Conservation (phyloP, 306 rosid genomes). For the Sechiopsis laciniata region DNA sequence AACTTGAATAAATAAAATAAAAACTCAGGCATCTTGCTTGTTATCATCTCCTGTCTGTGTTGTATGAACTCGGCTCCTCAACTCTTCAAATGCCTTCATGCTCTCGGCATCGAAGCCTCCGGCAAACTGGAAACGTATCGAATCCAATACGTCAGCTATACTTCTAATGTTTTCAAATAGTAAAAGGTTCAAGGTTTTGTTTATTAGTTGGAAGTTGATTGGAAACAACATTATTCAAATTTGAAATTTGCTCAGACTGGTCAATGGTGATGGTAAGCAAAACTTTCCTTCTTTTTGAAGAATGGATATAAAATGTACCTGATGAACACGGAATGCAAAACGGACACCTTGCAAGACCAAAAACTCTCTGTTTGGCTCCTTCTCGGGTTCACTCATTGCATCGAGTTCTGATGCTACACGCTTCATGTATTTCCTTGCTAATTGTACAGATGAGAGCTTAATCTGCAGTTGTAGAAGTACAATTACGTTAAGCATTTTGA, state of each 20-base stretch:
- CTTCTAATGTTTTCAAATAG: background rate
- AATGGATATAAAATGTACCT: conserved; percentile 38
- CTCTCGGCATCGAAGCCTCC: conserved; percentile 92
- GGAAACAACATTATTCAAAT: background rate
- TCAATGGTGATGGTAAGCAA: background rate
- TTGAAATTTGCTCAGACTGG: conserved; percentile 12
- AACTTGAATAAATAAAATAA: background rate
- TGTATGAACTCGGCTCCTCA: conserved; percentile 56
- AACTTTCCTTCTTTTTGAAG: background rate
- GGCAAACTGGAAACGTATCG: conserved; percentile 62
- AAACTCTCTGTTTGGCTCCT: conserved; percentile 81
- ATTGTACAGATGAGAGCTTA: conserved; percentile 87
- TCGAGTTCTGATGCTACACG: conserved; percentile 86
- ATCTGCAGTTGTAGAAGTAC: conserved; percentile 42
- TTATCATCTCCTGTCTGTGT: conserved; percentile 42
- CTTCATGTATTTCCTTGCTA: conserved; percentile 84
- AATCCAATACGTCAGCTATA: conserved; percentile 17
- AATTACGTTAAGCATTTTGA: conserved; percentile 10
- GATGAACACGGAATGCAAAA: conserved; percentile 89
- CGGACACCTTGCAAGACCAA: conserved; percentile 83
- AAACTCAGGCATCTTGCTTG: conserved; percentile 31
- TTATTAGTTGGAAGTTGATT: background rate
- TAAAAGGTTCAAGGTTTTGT: background rate
- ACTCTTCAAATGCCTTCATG: conserved; percentile 92
- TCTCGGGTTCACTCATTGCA: conserved; percentile 64